Conservation (phyloP, 441 rosid species). For the Rhodomyrtus psidioides region DNA sequence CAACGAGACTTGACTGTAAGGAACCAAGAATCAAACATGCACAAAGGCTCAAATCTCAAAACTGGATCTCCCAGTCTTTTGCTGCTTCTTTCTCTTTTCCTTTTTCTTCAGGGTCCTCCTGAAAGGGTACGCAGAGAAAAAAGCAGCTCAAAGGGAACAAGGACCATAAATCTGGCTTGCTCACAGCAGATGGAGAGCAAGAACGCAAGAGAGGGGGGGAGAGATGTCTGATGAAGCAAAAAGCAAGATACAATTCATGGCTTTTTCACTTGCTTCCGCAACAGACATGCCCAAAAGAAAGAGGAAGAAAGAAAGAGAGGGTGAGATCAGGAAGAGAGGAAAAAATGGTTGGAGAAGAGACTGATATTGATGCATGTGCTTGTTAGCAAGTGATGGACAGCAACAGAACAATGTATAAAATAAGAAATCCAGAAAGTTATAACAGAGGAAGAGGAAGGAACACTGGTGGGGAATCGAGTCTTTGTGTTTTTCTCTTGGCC, state of each 20-base stretch:
- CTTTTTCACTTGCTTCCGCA: conserved; percentile 6
- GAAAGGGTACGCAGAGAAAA: not conserved
- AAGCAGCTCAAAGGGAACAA: not conserved
- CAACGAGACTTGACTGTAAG: not conserved
- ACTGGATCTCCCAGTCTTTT: not conserved
- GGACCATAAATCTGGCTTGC: not conserved
- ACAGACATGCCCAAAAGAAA: conserved; percentile 37
- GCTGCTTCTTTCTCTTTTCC: not conserved
- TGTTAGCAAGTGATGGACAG: conserved; percentile 21
- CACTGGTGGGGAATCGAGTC: conserved; percentile 16
- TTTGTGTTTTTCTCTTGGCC: not conserved
- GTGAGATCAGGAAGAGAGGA: conserved; percentile 1
- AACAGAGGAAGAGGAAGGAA: conserved; percentile 17
- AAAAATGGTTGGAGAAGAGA: not conserved
- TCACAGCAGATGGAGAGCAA: not conserved
- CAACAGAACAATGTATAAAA: conserved; percentile 11
- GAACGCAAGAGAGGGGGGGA: not conserved
- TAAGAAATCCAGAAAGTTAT: conserved; percentile 22
- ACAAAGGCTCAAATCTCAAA: not conserved
- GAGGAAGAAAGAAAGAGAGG: conserved; percentile 14
- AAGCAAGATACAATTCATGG: not conserved
- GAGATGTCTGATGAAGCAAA: not conserved
- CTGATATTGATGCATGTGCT: conserved; percentile 3
- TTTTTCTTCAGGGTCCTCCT: not conserved
- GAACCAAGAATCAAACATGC: not conserved